These are phyloP conservation scores for Orbilia brochopaga DNA, from an alignment of 2,329 filamentous ascomycete species.

Conservation along the genomic window DNA sequence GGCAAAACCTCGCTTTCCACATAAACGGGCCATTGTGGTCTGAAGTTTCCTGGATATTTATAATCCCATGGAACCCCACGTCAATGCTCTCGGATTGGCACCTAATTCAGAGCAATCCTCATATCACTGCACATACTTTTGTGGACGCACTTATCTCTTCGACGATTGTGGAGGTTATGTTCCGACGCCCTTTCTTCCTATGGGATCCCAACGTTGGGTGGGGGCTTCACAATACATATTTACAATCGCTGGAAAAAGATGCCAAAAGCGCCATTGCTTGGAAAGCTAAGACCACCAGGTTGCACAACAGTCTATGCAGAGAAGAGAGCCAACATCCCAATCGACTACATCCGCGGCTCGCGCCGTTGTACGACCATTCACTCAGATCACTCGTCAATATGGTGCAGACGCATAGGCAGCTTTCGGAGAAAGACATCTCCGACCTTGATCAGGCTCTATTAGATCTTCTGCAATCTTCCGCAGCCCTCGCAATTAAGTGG, in stretches of 20 bases:
- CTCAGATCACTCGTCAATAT: background rate
- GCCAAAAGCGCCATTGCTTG: background rate
- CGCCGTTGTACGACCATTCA: background rate
- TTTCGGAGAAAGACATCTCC: background rate
- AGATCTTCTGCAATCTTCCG: slow-evolving; percentile 9
- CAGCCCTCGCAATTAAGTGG: slow-evolving; percentile 26
- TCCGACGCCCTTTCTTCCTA: slow-evolving; percentile 18
- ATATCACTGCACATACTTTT: background rate
- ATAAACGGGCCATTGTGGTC: background rate
- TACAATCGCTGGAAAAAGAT: background rate
- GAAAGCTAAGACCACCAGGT: slow-evolving; percentile 2
- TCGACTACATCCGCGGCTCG: background rate
- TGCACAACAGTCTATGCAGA: background rate
- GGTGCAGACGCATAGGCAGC: background rate
- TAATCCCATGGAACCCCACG: background rate
- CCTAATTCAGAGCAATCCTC: background rate
- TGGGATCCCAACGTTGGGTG: background rate
- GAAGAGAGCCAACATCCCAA: background rate
- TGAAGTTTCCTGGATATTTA: background rate
- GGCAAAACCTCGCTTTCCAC: background rate
- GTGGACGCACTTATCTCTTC: slow-evolving; percentile 11
- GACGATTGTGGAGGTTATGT: slow-evolving; percentile 4
- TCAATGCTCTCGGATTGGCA: background rate
- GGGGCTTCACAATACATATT: slow-evolving; percentile 3
- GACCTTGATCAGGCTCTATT: background rate